Evolutionary conservation across 768 basidiomycete species (phyloP).

Genomic region (Serendipita sp.): DNA sequence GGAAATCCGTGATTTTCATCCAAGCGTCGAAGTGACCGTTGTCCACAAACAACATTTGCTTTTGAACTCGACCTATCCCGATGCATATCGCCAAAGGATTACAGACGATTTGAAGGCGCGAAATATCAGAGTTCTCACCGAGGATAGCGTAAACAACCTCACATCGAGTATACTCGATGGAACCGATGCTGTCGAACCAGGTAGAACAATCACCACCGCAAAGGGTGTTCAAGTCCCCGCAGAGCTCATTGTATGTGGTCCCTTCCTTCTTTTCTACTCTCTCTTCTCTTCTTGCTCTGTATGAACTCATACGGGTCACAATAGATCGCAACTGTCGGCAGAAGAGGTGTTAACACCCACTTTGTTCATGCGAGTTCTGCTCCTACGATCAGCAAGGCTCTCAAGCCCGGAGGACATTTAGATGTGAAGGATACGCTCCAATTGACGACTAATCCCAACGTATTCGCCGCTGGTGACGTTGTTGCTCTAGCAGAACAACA

Average conservation of each 20-base stretch:
- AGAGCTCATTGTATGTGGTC: constrained; percentile 15
- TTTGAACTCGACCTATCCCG: constrained; percentile 14
- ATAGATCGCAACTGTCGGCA: constrained; percentile 8
- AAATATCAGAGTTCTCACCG: constrained; percentile 12
- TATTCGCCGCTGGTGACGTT: constrained; percentile 54
- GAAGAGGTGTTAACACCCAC: constrained; percentile 3
- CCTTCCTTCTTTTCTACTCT: constrained; percentile 8
- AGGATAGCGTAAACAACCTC: constrained; percentile 12
- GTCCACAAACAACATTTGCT: constrained; percentile 10
- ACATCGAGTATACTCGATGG: not conserved
- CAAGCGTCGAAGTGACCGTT: constrained; percentile 13
- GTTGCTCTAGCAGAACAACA: constrained; percentile 52
- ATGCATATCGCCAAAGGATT: constrained; percentile 13
- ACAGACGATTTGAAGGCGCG: constrained; percentile 3
- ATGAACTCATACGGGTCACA: constrained; percentile 10
- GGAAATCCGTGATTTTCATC: constrained; percentile 13
- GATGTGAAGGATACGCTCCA: constrained; percentile 45
- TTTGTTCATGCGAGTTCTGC: constrained; percentile 14
- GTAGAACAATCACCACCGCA: constrained; percentile 11
- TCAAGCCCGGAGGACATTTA: constrained; percentile 5
- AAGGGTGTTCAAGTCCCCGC: constrained; percentile 15
- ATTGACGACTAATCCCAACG: constrained; percentile 30
- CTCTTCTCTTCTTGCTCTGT: too few relatives aligned
- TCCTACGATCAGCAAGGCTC: constrained; percentile 10
- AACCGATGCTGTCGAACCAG: not conserved